Evolutionary conservation across 2,329 filamentous ascomycete genomes (phyloP), one percentile per base, ranked within the genome.

Genomic region (Bimuria novae-zelandiae): DNA sequence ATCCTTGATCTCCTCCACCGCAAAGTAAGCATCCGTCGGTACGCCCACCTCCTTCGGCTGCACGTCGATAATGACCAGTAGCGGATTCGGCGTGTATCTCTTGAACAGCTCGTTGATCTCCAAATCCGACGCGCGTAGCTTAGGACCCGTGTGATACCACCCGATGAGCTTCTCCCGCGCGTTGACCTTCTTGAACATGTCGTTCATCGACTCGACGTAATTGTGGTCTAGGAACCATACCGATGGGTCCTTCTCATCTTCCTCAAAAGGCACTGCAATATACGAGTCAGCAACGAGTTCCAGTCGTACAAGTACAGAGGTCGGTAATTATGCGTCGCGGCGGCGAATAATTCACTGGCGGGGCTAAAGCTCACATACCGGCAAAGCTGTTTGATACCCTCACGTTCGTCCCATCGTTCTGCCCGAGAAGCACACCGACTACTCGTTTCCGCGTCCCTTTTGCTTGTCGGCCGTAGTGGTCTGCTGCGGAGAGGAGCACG

Each of bases 151-250:
- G 79, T 99, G 94, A 77, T 99, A 99, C 94, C 94, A 99, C 71
- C 94, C 94, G 83, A 99, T 95, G 75, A 99, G 84, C 86, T 97
- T 97, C 81, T 99, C 94, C 60, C 90, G 84, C 56, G 94, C 94
- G 80, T 99, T 99, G 82, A 99, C 92, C 80, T 97, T 97, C 83
- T 99, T 99, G 84, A 99, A 99, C 94, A 99, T 99, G 77, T 97
- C 94, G 79, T 94, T 96, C 94, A 99, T 99, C 66, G 89, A 90
- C 78, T 99, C 94, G 76, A 99, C 90, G 71, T 97, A 99, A 84
- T 97, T 97, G 83, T 99, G 94, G 76, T 99, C 94, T 61, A 99
- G 80, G 75, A 97, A 99, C 94, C 94, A 99, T 73, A 99, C 94
- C 30, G 93, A 95, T 3, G 93, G 93, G 74, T 99, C 92, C 79